Base-by-base conservation (phyloP, 148 eudicot species). In the Rhododendron williamsianum region DNA sequence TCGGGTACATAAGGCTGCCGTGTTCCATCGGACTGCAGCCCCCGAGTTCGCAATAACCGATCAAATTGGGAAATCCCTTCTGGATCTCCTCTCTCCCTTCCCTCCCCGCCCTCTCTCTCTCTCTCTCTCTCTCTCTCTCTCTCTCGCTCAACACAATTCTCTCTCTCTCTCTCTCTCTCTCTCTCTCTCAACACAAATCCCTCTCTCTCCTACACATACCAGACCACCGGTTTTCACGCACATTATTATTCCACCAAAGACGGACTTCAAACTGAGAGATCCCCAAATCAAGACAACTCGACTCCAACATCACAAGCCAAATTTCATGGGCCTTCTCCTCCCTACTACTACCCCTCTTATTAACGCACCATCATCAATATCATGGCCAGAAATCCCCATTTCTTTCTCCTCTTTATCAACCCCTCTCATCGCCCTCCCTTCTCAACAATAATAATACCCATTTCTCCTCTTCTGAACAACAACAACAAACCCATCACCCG, bases 401-500 rank as follows among this genome's bases (percentile, higher is more conserved):
- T 7, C 76, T 21, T 33, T 19, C 74, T 27, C 74, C 6, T 12
- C 18, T 9, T 4, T 18, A 16, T 90, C 78, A n/a, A 41, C 36
- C 63, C 73, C 83, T 87, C 89, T 63, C 21, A 18, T 46, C 60
- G 76, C 76, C 82, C 85, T 46, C 16, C 2, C 82, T 38, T 81
- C 76, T 23, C 63, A 56, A 58, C 8, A 58, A 58, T 6, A 58
- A 6, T 21, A 23, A 36, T 27, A 25, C 63, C 78, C 45, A 71
- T 19, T 48, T 83, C 78, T 9, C 9, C 4, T 9, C 27, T 46
- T 4, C 85, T 83, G 19, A 83, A 45, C 15, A 82, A 23, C 12
- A n/a, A 67, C 33, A 67, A 67, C 13, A 71, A 71, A 0, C 94
- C 95, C 67, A 89, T 93, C 21, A 89, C 93, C 58, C 91, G 85